Conservation (phyloP, 208 protist species). For the Leishmania tropica region DNA sequence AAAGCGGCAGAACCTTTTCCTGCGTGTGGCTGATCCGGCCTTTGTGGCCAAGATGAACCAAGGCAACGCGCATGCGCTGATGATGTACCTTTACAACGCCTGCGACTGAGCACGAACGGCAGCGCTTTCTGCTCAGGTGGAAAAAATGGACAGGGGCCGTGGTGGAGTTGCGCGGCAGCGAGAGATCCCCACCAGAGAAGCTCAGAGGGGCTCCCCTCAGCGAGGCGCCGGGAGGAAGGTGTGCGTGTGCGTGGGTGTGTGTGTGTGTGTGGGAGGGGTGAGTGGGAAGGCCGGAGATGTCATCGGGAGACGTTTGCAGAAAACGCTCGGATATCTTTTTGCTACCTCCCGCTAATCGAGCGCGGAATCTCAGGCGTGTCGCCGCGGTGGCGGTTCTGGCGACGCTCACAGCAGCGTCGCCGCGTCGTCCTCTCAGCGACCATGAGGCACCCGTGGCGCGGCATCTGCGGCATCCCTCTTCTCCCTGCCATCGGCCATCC, state of each 20-base stretch:
- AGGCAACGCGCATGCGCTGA: conserved; percentile 45
- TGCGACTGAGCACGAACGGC: conserved; percentile 50
- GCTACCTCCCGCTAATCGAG: neutral
- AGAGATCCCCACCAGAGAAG: neutral
- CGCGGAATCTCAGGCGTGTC: no score
- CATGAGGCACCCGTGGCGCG: no score
- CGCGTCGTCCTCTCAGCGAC: no score
- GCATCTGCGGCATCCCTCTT: neutral
- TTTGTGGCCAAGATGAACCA: conserved; percentile 57
- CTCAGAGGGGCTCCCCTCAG: neutral
- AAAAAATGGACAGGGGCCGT: neutral
- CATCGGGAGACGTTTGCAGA: neutral
- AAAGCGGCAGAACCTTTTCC: conserved; percentile 86
- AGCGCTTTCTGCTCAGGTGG: neutral
- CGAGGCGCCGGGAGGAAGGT: neutral
- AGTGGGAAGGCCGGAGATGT: neutral
- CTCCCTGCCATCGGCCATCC: neutral
- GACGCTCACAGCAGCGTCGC: no score
- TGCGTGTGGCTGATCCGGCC: conserved; percentile 66
- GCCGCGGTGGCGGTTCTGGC: no score
- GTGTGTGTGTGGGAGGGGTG: no score
- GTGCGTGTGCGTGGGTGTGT: no score
- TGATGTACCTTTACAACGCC: conserved; percentile 81
- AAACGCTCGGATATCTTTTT: neutral
- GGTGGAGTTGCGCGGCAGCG: neutral